A percentile compares a stretch with the other conserved stretches of the same genome.
Evolutionary conservation across 2,329 filamentous ascomycete genomes (phyloP).

Genomic region (Ambrosiella xylebori): DNA sequence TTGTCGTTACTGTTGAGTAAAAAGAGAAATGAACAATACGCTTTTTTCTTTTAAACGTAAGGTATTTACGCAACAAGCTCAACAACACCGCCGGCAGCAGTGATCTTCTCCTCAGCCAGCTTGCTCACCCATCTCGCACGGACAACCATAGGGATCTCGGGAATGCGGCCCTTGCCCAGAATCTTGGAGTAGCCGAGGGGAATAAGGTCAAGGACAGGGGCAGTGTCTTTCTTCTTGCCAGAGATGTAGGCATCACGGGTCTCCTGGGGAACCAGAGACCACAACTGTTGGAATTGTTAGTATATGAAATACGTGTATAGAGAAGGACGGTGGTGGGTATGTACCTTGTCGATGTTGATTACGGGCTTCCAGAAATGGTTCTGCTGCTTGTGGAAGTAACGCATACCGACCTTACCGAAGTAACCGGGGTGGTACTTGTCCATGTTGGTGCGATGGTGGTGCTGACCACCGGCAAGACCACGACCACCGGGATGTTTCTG

Average conservation of each 20-base stretch:
- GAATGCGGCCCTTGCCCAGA: conserved; percentile 93
- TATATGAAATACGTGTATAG: conserved; percentile 6
- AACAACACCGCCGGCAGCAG: conserved; percentile 86
- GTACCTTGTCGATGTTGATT: conserved; percentile 96
- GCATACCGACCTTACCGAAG: conserved; percentile 95
- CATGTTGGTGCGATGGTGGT: conserved; percentile 38
- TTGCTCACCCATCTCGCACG: conserved; percentile 89
- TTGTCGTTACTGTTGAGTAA: conserved; percentile 12
- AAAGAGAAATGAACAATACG: conserved; percentile 12
- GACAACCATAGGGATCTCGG: conserved; percentile 83
- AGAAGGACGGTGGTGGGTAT: conserved; percentile 13
- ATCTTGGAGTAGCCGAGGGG: conserved; percentile 96
- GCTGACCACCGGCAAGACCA: conserved; percentile 94
- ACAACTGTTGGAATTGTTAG: conserved; percentile 45
- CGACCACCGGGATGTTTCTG: conserved; percentile 65
- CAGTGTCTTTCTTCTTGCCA: conserved; percentile 69
- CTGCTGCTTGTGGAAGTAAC: conserved; percentile 89
- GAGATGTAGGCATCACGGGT: conserved; percentile 81
- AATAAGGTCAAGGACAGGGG: conserved; percentile 94
- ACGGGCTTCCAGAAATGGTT: conserved; percentile 98
- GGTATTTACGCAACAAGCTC: conserved; percentile 68
- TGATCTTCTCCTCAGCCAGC: conserved; percentile 98
- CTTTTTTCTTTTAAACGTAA: conserved; percentile 5
- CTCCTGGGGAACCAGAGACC: conserved; percentile 85
- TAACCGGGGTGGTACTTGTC: conserved; percentile 88